Conservation (phyloP, 2,329 filamentous ascomycete species). For the Thelonectria blattea region DNA sequence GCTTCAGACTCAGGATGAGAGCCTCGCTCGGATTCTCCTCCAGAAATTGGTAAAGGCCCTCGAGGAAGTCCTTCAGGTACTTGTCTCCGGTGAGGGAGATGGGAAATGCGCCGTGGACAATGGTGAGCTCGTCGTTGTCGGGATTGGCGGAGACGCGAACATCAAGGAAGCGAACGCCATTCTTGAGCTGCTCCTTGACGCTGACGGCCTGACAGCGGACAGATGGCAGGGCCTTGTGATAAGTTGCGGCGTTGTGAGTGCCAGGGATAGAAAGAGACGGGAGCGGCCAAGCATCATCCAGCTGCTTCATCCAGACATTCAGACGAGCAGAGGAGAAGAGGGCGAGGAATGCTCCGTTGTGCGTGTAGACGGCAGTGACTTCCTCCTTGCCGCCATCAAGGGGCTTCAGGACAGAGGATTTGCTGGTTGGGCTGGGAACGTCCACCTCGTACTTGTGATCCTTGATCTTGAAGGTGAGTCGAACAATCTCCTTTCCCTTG, state of each 20-base stretch:
- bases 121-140: conserved; percentile 70
- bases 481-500: conserved; percentile 68
- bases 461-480: conserved; percentile 74
- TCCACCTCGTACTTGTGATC: conserved; percentile 70
- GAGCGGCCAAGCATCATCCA: conserved; percentile 74
- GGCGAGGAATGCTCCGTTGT: conserved; percentile 59
- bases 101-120: conserved; percentile 91
- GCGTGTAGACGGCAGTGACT: conserved; percentile 72
- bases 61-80: conserved; percentile 76
- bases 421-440: conserved; percentile 65
- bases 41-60: conserved; percentile 76
- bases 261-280: conserved; percentile 88
- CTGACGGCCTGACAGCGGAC: conserved; percentile 90
- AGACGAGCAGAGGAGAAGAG: conserved; percentile 76
- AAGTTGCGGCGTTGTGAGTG: conserved; percentile 93
- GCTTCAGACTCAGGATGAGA: conserved; percentile 86
- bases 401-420: conserved; percentile 66
- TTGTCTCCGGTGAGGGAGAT: conserved; percentile 83
- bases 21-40: conserved; percentile 79
- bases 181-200: conserved; percentile 78
- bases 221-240: conserved; percentile 83
- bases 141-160: conserved; percentile 70
- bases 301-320: conserved; percentile 78
- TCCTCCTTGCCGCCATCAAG: conserved; percentile 57
- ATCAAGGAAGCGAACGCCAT: conserved; percentile 94